phyloP scores from a whole-genome alignment of 2,329 filamentous ascomycete species.

The Epichloe amarillans region DNA sequence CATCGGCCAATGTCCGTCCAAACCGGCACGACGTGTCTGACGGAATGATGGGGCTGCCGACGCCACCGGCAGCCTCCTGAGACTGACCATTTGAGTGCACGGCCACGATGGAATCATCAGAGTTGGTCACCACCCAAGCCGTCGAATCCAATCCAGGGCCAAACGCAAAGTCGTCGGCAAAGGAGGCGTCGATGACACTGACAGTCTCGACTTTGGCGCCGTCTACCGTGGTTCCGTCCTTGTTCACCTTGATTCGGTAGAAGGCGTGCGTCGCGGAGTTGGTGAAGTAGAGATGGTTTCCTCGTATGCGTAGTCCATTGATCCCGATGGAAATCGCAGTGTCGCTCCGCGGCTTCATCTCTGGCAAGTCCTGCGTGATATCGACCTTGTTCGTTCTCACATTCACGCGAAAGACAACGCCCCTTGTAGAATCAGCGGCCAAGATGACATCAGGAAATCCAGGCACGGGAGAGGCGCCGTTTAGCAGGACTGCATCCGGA shows the following conservation, averaged over 20 bases:
- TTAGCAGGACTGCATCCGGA: background rate
- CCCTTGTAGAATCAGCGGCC: slow-evolving; percentile 11
- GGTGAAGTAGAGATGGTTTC: slow-evolving; percentile 32
- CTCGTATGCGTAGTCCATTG: slow-evolving; percentile 26
- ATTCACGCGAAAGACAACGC: slow-evolving; percentile 15
- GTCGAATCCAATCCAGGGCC: background rate
- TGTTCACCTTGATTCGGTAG: slow-evolving; percentile 8
- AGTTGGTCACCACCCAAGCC: slow-evolving; percentile 9
- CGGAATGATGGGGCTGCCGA: background rate
- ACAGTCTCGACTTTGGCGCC: slow-evolving; percentile 7
- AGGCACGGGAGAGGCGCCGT: background rate
- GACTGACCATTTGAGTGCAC: slow-evolving; percentile 3
- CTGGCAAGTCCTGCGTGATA: slow-evolving; percentile 10
- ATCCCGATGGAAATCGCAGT: slow-evolving; percentile 15
- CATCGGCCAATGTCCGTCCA: background rate
- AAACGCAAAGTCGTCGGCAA: slow-evolving; percentile 13
- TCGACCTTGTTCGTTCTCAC: slow-evolving; percentile 8
- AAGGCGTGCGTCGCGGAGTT: slow-evolving; percentile 28
- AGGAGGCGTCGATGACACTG: slow-evolving; percentile 2
- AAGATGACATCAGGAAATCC: background rate
- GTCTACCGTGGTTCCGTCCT: background rate
- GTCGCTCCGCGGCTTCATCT: slow-evolving; percentile 29
- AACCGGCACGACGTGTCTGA: background rate
- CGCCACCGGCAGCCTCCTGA: background rate
- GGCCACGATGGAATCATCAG: slow-evolving; percentile 5